Base-by-base conservation (phyloP, 192 early-diverging fungal genomes). In the Coemansia sp. region DNA sequence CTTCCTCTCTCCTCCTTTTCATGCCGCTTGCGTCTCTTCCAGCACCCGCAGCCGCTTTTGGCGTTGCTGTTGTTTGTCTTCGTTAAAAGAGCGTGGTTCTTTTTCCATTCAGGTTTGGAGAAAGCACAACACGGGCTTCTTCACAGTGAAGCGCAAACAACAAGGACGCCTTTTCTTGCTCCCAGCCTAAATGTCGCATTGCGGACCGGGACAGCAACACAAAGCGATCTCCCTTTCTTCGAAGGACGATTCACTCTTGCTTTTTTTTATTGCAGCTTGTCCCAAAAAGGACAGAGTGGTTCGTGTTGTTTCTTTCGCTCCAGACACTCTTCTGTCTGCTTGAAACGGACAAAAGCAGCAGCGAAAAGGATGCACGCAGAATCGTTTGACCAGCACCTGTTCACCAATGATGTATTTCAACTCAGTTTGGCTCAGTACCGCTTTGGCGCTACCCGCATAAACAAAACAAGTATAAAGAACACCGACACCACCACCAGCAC, bases 361-460 rank as follows among this genome's bases (percentile, higher is more conserved):
- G 29, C 29, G 29, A 29, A 29, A 29, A 29, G 29, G 29, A 29
- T 29, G 38, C 38, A 40, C 5, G 5, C 38, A 40, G 38, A 40
- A 40, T 11, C 38, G 0, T 40, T 13, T 13, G 17, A 45, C 7
- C 42, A 13, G 42, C 42, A 17, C 1, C 15, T 45, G 42, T 45
- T 45, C 15, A 17, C 42, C 14, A 45, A 45, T 1, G 15, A 45
- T 11, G 38, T 5, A 40, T 40, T 40, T 13, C 38, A 40, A 13
- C 38, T 5, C 38, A 8, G 19, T 48, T 48, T 20, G 2, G 6
- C 25, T 55, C 48, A 81, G 63, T 60, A 75, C 66, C 78, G 73
- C 68, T 82, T 82, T n/a, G 80, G 80, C 57, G 80, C 80, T 11
- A 82, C 61, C 13, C 69, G 62, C 65, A 82, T 82, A 40, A 82